Evolutionary conservation across 208 protist species (phyloP), one percentile per base, ranked within the genome.

Genomic region (Leishmania mexicana): DNA sequence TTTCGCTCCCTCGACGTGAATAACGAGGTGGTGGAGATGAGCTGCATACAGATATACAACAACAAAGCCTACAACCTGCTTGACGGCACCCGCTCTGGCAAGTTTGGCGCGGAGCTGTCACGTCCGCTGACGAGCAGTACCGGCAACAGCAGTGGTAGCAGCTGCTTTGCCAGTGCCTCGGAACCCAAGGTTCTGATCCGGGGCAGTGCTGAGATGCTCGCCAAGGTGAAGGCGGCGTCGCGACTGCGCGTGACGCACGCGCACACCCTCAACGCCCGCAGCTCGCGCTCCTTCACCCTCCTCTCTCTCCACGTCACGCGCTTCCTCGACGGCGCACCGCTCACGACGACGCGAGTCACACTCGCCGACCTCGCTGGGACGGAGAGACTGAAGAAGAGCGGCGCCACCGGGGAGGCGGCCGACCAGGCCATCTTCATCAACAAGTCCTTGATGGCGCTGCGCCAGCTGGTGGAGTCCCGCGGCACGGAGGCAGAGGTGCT

Each of bases 321-420:
- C 54, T 92, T 88, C 76, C 75, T 88, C 38, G 87, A 88, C 49
- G 94, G 92, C 21, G 88, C 86, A 40, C 90, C 90, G 57, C 72
- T 94, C 15, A 78, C 76, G 40, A 93, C 88, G 40, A 87, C 84
- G 28, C 84, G 87, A 13, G 80, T 96, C 17, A 95, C 91, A 40
- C 83, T 99, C 11, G 97, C 96, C 51, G 98, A 99, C 87, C 88
- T 99, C n/a, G 97, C 98, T 24, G 97, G 96, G 24, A 96, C 93
- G 35, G 98, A 99, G 88, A 87, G 95, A 4, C 83, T 98, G 19
- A 90, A 90, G 77, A 92, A 94, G 79, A 97, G 94, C 19, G 94
- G 90, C 57, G 94, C 90, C 58, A 85, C 83, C 1, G 97, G 94
- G 17, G 86, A 95, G 73, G 86, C 87, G 28, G 86, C 97, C 47